Percentiles rank a stretch among this genome's conserved stretches.
These are phyloP conservation scores for Gossypium sturtianum DNA, from an alignment of 345 rosid species.

Conservation along the genomic window DNA sequence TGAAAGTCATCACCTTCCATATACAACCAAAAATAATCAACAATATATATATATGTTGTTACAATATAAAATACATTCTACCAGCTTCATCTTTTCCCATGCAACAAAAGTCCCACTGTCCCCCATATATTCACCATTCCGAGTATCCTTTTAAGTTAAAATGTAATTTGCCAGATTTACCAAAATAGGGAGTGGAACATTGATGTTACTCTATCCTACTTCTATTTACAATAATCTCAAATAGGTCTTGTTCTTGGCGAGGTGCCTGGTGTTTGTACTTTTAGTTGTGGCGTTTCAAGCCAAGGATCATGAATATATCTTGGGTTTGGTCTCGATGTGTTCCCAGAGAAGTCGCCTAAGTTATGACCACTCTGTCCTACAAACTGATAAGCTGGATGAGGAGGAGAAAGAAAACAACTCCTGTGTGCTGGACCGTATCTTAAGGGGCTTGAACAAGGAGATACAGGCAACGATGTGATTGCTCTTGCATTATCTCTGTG, in stretches of 20 bases:
- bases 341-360: conserved; percentile 43
- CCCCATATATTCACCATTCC: background rate
- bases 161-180: background rate
- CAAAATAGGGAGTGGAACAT: background rate
- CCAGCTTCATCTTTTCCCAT: background rate
- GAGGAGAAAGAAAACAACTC: conserved; percentile 77
- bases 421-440: conserved; percentile 53
- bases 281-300: conserved; percentile 38
- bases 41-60: background rate
- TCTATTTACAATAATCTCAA: conserved; percentile 37
- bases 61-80: background rate
- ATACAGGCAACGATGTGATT: conserved; percentile 78
- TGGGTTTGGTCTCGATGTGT: conserved; percentile 37
- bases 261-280: conserved; percentile 41
- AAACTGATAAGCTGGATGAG: conserved; percentile 52
- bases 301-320: conserved; percentile 32
- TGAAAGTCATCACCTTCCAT: background rate
- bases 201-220: background rate
- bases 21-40: background rate
- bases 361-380: conserved; percentile 49
- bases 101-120: background rate
- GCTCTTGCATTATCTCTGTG: conserved; percentile 66
- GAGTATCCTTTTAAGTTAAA: background rate
- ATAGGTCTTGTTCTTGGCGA: conserved; percentile 54
- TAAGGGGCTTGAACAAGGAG: conserved; percentile 89